Evolutionary conservation across 2,329 filamentous ascomycete genomes (phyloP).

Genomic region (Colletotrichum trifolii): DNA sequence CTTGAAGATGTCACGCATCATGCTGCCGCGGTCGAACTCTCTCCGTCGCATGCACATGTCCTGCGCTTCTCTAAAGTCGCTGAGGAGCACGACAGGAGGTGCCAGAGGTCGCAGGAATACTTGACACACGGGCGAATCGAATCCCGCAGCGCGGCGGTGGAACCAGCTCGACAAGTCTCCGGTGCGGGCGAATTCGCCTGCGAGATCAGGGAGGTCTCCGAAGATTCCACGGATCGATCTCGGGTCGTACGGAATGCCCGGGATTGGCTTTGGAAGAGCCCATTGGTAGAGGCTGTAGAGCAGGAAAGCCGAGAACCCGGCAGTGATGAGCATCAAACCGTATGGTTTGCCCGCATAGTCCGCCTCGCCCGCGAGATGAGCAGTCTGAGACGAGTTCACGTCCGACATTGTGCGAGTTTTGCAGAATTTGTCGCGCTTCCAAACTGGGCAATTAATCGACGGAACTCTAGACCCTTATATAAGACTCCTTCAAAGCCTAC

Average conservation of each 20-base stretch:
- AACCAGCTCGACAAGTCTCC: constrained; percentile 38
- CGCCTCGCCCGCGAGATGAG: not conserved
- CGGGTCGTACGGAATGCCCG: constrained; percentile 19
- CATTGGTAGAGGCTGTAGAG: constrained; percentile 35
- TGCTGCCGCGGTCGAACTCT: constrained; percentile 46
- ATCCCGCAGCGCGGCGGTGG: constrained; percentile 40
- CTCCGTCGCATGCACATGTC: constrained; percentile 49
- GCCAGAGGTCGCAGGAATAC: constrained; percentile 47
- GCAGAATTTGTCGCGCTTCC: not conserved
- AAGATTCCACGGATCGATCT: constrained; percentile 8
- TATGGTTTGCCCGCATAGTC: not conserved
- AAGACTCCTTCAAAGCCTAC: too few relatives aligned
- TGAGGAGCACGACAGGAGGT: constrained; percentile 45
- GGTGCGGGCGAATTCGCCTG: not conserved
- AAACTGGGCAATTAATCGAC: too few relatives aligned
- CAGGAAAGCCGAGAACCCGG: not conserved
- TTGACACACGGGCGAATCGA: constrained; percentile 45
- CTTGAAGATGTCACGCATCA: constrained; percentile 10
- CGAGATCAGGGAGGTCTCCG: constrained; percentile 14
- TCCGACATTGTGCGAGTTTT: not conserved
- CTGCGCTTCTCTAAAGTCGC: constrained; percentile 46
- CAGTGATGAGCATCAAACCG: not conserved
- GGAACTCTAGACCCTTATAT: too few relatives aligned
- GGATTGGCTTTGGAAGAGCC: constrained; percentile 28
- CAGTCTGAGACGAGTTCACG: constrained; percentile 2